A percentile compares a stretch with the other conserved stretches of the same genome.
These are phyloP conservation scores for Cordyceps farinosa DNA, from an alignment of 2,329 filamentous ascomycete genomes.

Conservation along the genomic window DNA sequence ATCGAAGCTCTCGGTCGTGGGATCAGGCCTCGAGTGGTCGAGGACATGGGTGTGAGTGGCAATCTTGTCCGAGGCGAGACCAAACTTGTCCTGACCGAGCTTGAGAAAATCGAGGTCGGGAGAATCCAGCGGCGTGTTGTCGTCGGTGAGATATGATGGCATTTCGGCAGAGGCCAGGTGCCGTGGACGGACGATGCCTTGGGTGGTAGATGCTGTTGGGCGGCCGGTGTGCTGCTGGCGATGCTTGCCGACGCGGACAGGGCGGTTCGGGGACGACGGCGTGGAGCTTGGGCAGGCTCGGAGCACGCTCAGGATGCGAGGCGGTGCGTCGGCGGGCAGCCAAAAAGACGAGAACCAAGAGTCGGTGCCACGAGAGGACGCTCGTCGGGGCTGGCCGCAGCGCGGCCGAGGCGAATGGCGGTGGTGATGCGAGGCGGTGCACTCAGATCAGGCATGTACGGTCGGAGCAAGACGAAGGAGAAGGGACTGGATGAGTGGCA, in stretches of 20 bases:
- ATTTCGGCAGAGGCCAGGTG: conserved; percentile 34
- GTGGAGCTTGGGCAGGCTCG: background rate
- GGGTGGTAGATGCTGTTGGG: background rate
- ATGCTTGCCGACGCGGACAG: background rate
- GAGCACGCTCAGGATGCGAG: conserved; percentile 1
- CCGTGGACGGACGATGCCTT: background rate
- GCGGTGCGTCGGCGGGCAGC: background rate
- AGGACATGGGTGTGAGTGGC: conserved; percentile 35
- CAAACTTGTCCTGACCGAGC: conserved; percentile 40
- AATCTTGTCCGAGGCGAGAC: conserved; percentile 32
- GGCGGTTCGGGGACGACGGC: background rate
- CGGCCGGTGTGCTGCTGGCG: background rate
- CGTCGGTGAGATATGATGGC: conserved; percentile 53
- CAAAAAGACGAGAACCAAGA: background rate
- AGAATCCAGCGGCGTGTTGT: conserved; percentile 40
- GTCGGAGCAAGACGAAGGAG: conserved; percentile 7
- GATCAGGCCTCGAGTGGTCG: conserved; percentile 42
- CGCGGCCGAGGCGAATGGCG: conserved; percentile 10
- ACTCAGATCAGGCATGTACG: conserved; percentile 12
- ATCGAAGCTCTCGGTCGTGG: conserved; percentile 52
- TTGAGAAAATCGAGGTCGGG: conserved; percentile 42
- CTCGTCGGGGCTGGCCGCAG: conserved; percentile 11
- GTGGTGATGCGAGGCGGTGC: conserved; percentile 13
- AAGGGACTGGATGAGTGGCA: background rate
- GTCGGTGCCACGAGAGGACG: conserved; percentile 7